Percentiles rank a stretch among this genome's conserved stretches.
Evolutionary conservation across 306 rosid species (phyloP).

Genomic region (Heteromeles arbutifolia): DNA sequence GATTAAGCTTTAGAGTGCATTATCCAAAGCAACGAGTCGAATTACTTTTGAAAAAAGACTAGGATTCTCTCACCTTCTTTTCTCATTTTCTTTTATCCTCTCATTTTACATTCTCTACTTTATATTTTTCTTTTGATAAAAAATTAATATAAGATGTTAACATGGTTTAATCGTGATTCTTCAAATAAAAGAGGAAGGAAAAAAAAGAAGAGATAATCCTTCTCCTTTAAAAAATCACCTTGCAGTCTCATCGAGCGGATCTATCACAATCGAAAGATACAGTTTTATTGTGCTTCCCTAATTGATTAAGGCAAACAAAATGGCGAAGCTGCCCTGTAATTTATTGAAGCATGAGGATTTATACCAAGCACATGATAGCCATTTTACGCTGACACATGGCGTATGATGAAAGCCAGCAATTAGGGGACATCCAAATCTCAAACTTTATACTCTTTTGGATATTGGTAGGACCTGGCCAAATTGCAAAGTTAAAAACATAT

Average conservation of each 20-base stretch:
- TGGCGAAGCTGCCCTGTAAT: slow-evolving; percentile 21
- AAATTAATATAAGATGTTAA: too few relatives aligned
- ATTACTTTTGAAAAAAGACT: background rate
- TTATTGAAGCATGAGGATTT: background rate
- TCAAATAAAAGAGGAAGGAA: too few relatives aligned
- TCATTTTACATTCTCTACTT: too few relatives aligned
- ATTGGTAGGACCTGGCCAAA: slow-evolving; percentile 29
- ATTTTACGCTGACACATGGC: background rate
- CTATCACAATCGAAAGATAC: background rate
- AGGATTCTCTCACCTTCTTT: too few relatives aligned
- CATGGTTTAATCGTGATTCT: too few relatives aligned
- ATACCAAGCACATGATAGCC: background rate
- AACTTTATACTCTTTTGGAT: slow-evolving; percentile 13
- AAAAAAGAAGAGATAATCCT: too few relatives aligned
- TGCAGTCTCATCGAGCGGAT: background rate
- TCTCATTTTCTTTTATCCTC: too few relatives aligned
- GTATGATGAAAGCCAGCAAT: slow-evolving; percentile 6
- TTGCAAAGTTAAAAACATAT: background rate
- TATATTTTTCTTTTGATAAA: too few relatives aligned
- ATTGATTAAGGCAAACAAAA: slow-evolving; percentile 29
- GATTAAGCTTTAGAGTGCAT: background rate
- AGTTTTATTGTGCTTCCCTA: slow-evolving; percentile 28
- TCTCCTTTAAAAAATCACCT: too few relatives aligned
- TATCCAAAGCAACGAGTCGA: slow-evolving; percentile 7
- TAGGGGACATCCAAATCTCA: slow-evolving; percentile 20